Conservation (phyloP, 1,284 basidiomycete species). For the Leccinum subatratum region DNA sequence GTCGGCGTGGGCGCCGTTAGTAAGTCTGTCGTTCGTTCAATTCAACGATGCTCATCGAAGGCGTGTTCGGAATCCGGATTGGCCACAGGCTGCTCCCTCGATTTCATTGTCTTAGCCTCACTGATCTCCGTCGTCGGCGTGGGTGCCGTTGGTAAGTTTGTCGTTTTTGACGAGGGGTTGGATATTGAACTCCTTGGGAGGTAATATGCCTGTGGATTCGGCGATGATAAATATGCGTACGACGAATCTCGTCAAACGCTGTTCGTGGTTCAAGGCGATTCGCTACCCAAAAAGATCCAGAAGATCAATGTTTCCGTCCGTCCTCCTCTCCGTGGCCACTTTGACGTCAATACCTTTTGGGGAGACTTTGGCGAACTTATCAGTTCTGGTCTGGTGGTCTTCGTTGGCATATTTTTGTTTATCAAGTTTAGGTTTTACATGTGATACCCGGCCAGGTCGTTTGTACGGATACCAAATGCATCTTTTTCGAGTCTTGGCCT, state of each 20-base stretch:
- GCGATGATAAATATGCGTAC: conserved; percentile 46
- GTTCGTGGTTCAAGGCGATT: conserved; percentile 49
- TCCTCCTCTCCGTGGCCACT: conserved; percentile 49
- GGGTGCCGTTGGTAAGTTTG: no score
- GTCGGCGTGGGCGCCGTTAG: no score
- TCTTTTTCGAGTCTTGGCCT: not conserved
- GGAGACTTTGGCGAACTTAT: conserved; percentile 52
- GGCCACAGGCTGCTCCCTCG: no score
- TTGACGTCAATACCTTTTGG: conserved; percentile 60
- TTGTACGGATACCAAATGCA: not conserved
- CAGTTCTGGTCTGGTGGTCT: conserved; percentile 30
- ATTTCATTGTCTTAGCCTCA: no score
- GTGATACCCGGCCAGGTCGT: conserved; percentile 18
- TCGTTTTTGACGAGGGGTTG: no score
- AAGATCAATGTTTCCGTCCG: conserved; percentile 49
- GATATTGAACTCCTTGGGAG: no score
- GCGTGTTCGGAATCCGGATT: no score
- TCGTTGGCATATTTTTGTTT: conserved; percentile 35
- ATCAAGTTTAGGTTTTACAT: conserved; percentile 28
- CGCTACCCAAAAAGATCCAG: conserved; percentile 43
- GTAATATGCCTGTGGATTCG: no score
- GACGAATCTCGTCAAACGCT: conserved; percentile 64
- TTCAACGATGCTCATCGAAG: no score
- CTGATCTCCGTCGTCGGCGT: no score
- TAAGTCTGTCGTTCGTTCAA: no score